Base-by-base conservation (phyloP, 179 eudicot genomes). In the Patellifolia procumbens region DNA sequence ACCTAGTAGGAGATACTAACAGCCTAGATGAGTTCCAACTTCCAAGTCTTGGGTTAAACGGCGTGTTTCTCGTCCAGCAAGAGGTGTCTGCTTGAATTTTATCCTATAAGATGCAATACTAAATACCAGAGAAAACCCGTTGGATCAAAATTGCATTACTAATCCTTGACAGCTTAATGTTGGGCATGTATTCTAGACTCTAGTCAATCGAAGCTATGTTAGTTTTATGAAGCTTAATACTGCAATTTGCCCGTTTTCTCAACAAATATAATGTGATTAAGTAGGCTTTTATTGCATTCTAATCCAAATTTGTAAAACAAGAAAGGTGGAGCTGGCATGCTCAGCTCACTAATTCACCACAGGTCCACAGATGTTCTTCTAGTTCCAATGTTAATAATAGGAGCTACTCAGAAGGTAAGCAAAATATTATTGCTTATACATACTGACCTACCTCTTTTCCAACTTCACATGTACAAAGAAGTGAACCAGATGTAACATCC, bases 401-500 rank as follows among this genome's bases (percentile, higher is more conserved):
- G 43, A 73, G 74, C 51, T 29, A 24, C 28, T 3, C 1, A 39
- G 68, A 37, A 67, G 45, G 15, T 35, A 20, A 52, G 35, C 6
- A 28, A 75, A 68, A 66, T 42, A 20, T 49, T 63, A 70, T 63
- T 70, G 52, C 71, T 63, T 43, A 51, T 61, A 73, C 68, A 65
- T 64, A 72, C 74, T 65, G 67, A 83, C 83, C 83, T 84, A 91
- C 97, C 92, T 94, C 81, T 79, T 83, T 78, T 78, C 92, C 93
- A 72, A 92, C 88, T 74, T 89, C 90, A 85, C 87, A 86, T 61
- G 90, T 87, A 84, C 86, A 87, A 72, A 94, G 92, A 81, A 89
- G 97, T 79, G 88, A 91, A 75, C 97, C 98, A 45, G 92, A 85
- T 28, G 75, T 62, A 35, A 84, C 80, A 78, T 94, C 93, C 97